Evolutionary conservation across 371 early-diverging fungal genomes (phyloP).

Genomic region (Mucor velutinosus): DNA sequence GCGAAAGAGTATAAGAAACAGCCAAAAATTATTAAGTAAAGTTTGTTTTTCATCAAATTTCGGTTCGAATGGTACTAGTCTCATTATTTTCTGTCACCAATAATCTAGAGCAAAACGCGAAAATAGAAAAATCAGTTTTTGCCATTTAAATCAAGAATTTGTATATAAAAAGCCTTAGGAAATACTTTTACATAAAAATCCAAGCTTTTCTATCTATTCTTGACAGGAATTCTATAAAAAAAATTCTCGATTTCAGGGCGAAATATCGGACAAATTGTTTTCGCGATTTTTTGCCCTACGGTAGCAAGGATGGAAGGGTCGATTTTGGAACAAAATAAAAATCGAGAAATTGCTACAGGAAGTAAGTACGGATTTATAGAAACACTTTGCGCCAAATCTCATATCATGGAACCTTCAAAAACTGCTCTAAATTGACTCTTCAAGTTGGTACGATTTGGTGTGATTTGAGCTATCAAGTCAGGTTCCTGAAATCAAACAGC

Average conservation of each 20-base stretch:
- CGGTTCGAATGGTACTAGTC: neutral
- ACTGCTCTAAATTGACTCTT: neutral
- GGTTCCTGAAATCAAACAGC: no score
- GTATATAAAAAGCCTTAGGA: neutral
- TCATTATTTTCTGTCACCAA: neutral
- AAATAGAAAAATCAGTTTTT: neutral
- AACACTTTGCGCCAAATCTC: neutral
- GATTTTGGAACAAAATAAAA: neutral
- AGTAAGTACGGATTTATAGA: neutral
- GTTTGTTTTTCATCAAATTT: neutral
- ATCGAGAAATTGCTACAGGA: neutral
- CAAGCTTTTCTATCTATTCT: neutral
- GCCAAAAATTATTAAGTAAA: neutral
- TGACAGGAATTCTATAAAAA: neutral
- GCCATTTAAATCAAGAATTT: neutral
- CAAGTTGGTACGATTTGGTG: neutral
- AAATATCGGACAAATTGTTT: neutral
- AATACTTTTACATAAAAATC: neutral
- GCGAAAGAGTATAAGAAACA: neutral
- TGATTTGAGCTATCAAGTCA: neutral
- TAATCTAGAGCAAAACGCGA: neutral
- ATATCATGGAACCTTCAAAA: neutral
- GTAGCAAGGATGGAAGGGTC: neutral
- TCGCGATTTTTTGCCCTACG: neutral
- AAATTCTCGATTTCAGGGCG: neutral